phyloP scores from a whole-genome alignment of 805 yeast genomes.

The Kurtzmaniella cleridarum region DNA sequence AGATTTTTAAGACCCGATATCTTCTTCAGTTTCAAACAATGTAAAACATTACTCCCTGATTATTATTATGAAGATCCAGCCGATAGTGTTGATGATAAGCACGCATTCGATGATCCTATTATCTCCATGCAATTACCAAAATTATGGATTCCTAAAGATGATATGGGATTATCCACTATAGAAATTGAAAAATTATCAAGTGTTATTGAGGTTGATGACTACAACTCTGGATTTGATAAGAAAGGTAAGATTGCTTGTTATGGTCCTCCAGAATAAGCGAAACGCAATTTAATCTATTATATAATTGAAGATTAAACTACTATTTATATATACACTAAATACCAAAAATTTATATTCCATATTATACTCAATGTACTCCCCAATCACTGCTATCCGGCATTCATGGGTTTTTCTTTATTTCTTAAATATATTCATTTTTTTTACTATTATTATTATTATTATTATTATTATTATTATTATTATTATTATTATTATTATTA shows the following conservation, averaged over 20 bases:
- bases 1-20: conserved; percentile 56
- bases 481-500: too few relatives aligned
- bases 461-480: too few relatives aligned
- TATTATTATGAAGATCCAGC: conserved; percentile 25
- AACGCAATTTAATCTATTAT: too few relatives aligned
- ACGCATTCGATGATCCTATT: conserved; percentile 76
- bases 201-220: conserved; percentile 61
- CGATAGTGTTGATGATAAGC: conserved; percentile 41
- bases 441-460: too few relatives aligned
- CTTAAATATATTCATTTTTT: too few relatives aligned
- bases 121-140: conserved; percentile 62
- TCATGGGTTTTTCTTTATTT: too few relatives aligned
- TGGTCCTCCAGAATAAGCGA: conserved; percentile 26
- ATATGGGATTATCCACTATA: conserved; percentile 67
- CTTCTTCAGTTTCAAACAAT: conserved; percentile 41
- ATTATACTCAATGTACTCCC: too few relatives aligned
- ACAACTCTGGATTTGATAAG: conserved; percentile 49
- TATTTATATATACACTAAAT: too few relatives aligned
- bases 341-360: too few relatives aligned
- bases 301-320: too few relatives aligned
- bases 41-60: conserved; percentile 30
- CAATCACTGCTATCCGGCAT: too few relatives aligned
- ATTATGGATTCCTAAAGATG: conserved; percentile 92
- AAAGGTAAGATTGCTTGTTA: conserved; percentile 27
- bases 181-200: conserved; percentile 53